Conservation (phyloP, 2,329 filamentous ascomycete genomes). For the Xylaria sp. region DNA sequence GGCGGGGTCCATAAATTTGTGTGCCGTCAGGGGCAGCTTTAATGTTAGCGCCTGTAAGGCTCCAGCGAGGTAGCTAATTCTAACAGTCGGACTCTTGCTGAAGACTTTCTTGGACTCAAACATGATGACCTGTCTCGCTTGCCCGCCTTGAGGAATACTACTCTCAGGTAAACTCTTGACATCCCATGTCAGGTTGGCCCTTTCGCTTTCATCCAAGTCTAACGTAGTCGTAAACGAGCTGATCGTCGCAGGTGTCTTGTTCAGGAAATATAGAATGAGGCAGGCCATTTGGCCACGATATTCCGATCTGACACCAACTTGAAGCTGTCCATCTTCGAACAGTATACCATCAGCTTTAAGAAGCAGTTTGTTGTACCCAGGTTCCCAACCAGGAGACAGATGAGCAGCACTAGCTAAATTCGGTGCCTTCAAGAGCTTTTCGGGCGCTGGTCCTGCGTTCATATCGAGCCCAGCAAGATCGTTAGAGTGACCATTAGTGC, state of each 20-base stretch:
- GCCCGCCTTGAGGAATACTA: constrained; percentile 76
- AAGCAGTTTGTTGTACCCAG: constrained; percentile 85
- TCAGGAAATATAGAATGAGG: constrained; percentile 94
- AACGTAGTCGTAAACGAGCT: constrained; percentile 94
- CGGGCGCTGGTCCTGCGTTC: constrained; percentile 67
- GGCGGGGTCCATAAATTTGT: constrained; percentile 97
- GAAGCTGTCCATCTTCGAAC: constrained; percentile 94
- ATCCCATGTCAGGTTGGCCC: constrained; percentile 79
- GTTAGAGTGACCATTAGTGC: constrained; percentile 62
- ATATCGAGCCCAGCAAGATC: constrained; percentile 89
- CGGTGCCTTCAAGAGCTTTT: constrained; percentile 71
- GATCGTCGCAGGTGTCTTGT: constrained; percentile 87
- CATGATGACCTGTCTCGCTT: constrained; percentile 94
- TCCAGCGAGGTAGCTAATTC: constrained; percentile 93
- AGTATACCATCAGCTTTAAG: constrained; percentile 85
- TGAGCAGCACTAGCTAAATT: constrained; percentile 94
- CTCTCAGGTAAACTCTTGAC: constrained; percentile 90
- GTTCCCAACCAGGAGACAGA: constrained; percentile 93
- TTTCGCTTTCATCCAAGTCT: constrained; percentile 78
- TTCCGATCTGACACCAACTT: constrained; percentile 91
- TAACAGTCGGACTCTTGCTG: constrained; percentile 85
- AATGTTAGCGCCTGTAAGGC: constrained; percentile 92
- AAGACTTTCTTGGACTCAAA: constrained; percentile 89
- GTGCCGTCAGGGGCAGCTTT: constrained; percentile 86
- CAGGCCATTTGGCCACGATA: constrained; percentile 96